These are phyloP conservation scores for Pseudotsuga menziesii DNA, from an alignment of 75 land plant genomes.

Conservation along the genomic window DNA sequence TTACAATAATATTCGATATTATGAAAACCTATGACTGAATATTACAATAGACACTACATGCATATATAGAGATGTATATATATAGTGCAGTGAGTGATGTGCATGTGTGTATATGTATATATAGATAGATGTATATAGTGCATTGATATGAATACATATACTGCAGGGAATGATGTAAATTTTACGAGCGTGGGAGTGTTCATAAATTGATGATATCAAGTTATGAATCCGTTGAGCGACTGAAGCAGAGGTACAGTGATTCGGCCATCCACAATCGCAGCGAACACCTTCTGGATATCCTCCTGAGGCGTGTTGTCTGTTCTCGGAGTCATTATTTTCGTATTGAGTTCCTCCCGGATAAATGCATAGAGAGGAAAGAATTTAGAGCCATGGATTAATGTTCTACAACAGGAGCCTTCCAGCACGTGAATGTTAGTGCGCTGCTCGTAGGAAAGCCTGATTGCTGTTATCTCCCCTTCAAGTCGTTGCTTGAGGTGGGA, in stretches of 20 bases:
- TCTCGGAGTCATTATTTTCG: constrained; percentile 35
- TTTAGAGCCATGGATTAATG: too few species aligned
- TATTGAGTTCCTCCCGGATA: constrained; percentile 31
- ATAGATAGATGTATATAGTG: too few species aligned
- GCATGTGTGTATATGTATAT: too few species aligned
- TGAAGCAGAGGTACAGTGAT: constrained; percentile 32
- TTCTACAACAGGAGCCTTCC: constrained; percentile 24
- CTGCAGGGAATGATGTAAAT: too few species aligned
- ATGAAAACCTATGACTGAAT: too few species aligned
- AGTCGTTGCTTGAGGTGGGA: constrained; percentile 12
- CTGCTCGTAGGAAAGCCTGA: constrained; percentile 13
- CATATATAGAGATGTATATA: too few species aligned
- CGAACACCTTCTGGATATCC: constrained; percentile 41
- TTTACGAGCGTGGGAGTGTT: too few species aligned
- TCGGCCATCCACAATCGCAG: constrained; percentile 31
- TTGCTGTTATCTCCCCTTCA: constrained; percentile 11
- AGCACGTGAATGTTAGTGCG: constrained; percentile 22
- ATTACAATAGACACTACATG: too few species aligned
- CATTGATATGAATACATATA: too few species aligned
- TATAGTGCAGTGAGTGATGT: too few species aligned
- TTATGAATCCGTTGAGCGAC: constrained; percentile 27
- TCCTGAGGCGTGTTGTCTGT: constrained; percentile 38
- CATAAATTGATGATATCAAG: too few species aligned
- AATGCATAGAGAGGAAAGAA: constrained; percentile 38
- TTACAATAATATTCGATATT: too few species aligned